Percentiles rank a stretch among this genome's conserved stretches.
Evolutionary conservation across 768 basidiomycete species (phyloP).

Genomic region (Suillus weaverae): DNA sequence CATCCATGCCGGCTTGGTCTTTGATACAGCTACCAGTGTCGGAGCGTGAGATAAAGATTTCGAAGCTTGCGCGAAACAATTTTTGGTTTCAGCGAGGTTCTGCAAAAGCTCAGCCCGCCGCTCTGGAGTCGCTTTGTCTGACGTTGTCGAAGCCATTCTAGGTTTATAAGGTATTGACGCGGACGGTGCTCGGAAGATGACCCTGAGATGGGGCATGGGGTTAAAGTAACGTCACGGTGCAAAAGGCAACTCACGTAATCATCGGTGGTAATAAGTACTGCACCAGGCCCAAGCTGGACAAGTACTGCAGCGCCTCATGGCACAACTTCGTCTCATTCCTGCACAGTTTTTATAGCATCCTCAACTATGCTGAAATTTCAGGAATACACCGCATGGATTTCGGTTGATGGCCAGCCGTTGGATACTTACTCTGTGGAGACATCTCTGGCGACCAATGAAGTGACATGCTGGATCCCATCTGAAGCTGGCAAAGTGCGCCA

Average conservation of each 20-base stretch:
- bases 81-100: constrained; percentile 52
- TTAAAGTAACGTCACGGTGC: background rate
- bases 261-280: background rate
- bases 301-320: background rate
- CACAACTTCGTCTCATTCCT: constrained; percentile 3
- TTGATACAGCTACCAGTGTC: constrained; percentile 88
- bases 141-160: constrained; percentile 20
- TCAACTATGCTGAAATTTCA: constrained; percentile 23
- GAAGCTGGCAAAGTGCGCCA: constrained; percentile 27
- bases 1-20: constrained; percentile 88
- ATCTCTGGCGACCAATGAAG: constrained; percentile 12
- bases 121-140: constrained; percentile 33
- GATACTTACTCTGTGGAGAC: constrained; percentile 28
- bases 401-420: constrained; percentile 28
- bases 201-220: background rate
- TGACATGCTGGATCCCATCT: constrained; percentile 31
- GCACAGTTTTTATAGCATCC: background rate
- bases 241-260: constrained; percentile 22
- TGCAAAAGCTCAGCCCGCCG: constrained; percentile 53
- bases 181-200: constrained; percentile 8
- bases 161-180: constrained; percentile 10
- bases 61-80: constrained; percentile 43
- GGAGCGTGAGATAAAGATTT: constrained; percentile 24
- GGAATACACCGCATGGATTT: constrained; percentile 26
- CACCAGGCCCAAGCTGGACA: background rate